Evolutionary conservation across 2,329 filamentous ascomycete genomes (phyloP).

Genomic region (Trichoderma endophyticum): DNA sequence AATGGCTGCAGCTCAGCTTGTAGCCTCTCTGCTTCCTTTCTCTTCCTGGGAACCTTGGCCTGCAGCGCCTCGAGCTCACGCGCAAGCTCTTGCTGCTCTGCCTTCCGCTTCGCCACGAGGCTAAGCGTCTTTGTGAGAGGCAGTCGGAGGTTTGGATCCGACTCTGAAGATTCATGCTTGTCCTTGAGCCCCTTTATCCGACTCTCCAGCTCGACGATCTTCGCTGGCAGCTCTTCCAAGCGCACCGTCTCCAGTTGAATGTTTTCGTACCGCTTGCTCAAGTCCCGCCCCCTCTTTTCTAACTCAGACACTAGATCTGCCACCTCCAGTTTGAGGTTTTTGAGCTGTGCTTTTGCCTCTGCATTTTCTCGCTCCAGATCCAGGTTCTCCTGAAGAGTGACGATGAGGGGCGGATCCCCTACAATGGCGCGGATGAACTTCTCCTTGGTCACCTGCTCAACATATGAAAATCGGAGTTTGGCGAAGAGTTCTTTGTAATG

Average conservation of each 20-base stretch:
- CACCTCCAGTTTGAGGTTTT: constrained; percentile 77
- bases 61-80: constrained; percentile 62
- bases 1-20: constrained; percentile 65
- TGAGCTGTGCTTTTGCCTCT: constrained; percentile 69
- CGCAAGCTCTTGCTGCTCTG: constrained; percentile 55
- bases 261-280: constrained; percentile 53
- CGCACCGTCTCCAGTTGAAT: constrained; percentile 47
- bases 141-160: constrained; percentile 49
- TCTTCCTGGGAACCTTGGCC: constrained; percentile 61
- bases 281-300: constrained; percentile 59
- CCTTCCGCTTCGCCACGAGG: constrained; percentile 50
- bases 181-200: constrained; percentile 45
- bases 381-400: constrained; percentile 77
- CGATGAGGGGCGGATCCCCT: constrained; percentile 82
- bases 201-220: constrained; percentile 47
- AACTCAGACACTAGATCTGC: constrained; percentile 69
- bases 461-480: constrained; percentile 94
- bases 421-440: constrained; percentile 94
- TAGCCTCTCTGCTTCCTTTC: constrained; percentile 63
- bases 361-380: constrained; percentile 68
- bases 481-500: constrained; percentile 96
- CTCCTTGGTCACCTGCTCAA: constrained; percentile 98
- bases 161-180: constrained; percentile 34
- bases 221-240: constrained; percentile 50
- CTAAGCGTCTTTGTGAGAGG: constrained; percentile 56